Evolutionary conservation across 2,329 filamentous ascomycete species (phyloP), one percentile per base, ranked within the genome.

Genomic region (Nothopassalora personata): DNA sequence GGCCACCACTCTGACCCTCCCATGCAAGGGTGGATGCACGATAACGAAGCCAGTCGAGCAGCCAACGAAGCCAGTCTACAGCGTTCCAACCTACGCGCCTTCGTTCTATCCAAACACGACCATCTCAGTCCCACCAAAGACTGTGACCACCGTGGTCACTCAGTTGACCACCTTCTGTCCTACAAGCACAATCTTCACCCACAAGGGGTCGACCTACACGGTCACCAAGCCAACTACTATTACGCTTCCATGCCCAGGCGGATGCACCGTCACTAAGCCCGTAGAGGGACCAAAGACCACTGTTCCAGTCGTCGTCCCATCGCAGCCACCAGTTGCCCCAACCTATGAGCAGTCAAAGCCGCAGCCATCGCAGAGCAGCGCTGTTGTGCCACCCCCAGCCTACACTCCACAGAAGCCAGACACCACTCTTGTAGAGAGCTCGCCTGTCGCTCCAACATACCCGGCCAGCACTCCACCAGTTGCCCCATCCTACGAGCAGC

Each of bases 141-240:
- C 56, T 34, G 39, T 27, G 18, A 54, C 52, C 8, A 55, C 57
- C 80, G 78, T 85, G 66, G 82, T 90, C 65, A 85, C 84, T 59
- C 75, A 78, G 59, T 83, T 64, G 79, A 85, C 82, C 76, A 91
- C 87, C 72, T 89, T 81, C 84, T 91, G 88, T 84, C 86, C 88
- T 23, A 36, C 52, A 28, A 28, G 31, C 34, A 46, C 27, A 5
- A 13, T 27, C 7, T 4, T 54, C 53, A 48, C 33, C 56, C 23
- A 27, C 58, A 15, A 56, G 36, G 27, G 43, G 49, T 79, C 81
- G 74, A 89, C 86, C 76, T 89, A 88, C 81, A 87, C 82, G 68
- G 79, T 90, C 76, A 85, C 85, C 65, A 56, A 60, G n/a, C 57
- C 67, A 6, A 69, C 69, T 19, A 70, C 65, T 8, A 49, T 70